These are phyloP conservation scores for Boletus bicolor DNA, from an alignment of 768 basidiomycete species.

Conservation along the genomic window DNA sequence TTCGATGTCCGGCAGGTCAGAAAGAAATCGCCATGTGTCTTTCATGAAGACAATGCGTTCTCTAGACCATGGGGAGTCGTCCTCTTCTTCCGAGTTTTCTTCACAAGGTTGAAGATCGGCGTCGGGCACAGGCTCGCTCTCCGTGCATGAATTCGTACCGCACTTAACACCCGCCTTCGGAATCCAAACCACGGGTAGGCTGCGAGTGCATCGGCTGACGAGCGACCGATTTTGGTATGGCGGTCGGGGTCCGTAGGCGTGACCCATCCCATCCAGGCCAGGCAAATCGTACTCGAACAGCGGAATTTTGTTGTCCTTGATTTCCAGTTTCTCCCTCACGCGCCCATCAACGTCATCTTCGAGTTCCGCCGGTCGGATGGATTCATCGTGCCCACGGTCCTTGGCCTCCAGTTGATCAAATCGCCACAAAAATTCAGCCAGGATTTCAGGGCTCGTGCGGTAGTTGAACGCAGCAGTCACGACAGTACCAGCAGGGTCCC, in stretches of 20 bases:
- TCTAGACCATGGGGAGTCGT: neutral
- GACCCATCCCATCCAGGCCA: neutral
- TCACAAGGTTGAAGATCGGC: neutral
- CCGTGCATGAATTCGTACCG: neutral
- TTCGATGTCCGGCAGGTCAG: neutral
- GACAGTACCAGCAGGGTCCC: slow-evolving; percentile 27
- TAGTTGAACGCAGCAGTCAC: neutral
- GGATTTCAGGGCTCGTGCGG: too few relatives aligned
- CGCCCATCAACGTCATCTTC: neutral
- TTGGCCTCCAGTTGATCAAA: too few relatives aligned
- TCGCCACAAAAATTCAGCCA: too few relatives aligned
- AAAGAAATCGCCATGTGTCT: slow-evolving; percentile 6
- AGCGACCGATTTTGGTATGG: neutral
- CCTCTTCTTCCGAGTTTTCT: neutral
- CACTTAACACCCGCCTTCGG: neutral
- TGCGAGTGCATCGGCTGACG: neutral
- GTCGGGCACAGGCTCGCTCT: neutral
- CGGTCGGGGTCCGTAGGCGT: neutral
- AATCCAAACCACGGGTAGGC: neutral
- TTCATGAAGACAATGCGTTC: slow-evolving; percentile 1
- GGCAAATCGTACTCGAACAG: neutral
- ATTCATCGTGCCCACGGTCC: neutral
- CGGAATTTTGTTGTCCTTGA: neutral
- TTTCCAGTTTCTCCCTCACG: neutral
- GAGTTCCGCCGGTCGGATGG: neutral